A percentile compares a stretch with the other conserved stretches of the same genome.
phyloP scores from a whole-genome alignment of 768 basidiomycete species.

The Suillus paluster region DNA sequence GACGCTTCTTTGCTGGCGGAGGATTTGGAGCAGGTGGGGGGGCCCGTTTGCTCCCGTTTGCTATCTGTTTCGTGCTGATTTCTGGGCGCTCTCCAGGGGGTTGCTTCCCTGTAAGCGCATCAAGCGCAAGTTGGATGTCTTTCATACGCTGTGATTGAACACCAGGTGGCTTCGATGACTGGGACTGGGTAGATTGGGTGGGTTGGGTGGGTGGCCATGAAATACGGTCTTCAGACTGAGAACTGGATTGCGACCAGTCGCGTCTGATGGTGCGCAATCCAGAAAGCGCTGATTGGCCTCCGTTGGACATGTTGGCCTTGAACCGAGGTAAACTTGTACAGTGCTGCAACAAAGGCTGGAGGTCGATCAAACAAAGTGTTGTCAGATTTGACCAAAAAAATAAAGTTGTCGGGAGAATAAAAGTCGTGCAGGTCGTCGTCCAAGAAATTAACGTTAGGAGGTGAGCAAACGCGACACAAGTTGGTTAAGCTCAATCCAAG shows the following conservation, averaged over 20 bases:
- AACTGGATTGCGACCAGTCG: slow-evolving; percentile 58
- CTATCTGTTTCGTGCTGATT: slow-evolving; percentile 20
- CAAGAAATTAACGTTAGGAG: neutral
- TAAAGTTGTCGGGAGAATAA: neutral
- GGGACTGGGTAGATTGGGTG: slow-evolving; percentile 1
- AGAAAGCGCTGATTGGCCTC: slow-evolving; percentile 45
- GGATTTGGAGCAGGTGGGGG: slow-evolving; percentile 21
- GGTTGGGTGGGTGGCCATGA: slow-evolving; percentile 46
- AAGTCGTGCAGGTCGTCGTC: neutral
- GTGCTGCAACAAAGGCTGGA: no score
- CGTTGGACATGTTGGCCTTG: slow-evolving; percentile 29
- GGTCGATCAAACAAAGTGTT: neutral
- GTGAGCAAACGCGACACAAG: no score
- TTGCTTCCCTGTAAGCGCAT: slow-evolving; percentile 41
- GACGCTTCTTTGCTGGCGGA: slow-evolving; percentile 54
- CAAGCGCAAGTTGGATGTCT: slow-evolving; percentile 62
- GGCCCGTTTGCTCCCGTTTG: slow-evolving; percentile 40
- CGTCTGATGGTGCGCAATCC: slow-evolving; percentile 65
- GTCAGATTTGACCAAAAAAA: neutral
- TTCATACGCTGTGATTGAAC: slow-evolving; percentile 48
- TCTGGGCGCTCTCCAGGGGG: slow-evolving; percentile 17
- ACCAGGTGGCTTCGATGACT: slow-evolving; percentile 23
- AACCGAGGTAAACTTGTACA: neutral
- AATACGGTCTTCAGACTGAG: slow-evolving; percentile 42
- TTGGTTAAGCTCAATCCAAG: no score